Evolutionary conservation across 768 basidiomycete genomes (phyloP).

Genomic region (Boletales sp.): DNA sequence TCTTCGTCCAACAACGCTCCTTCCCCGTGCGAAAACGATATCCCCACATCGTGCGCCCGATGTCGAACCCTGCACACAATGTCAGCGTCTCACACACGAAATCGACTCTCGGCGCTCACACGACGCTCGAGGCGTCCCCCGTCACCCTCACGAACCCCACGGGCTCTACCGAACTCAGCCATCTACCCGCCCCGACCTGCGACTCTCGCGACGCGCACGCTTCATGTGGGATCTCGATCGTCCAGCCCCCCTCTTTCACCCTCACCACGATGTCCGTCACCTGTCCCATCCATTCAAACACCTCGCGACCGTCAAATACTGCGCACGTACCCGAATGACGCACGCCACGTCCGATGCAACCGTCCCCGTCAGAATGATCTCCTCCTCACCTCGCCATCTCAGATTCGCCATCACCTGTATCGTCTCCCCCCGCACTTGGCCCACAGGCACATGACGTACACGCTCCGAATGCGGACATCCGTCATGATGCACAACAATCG

Average conservation of each 20-base stretch:
- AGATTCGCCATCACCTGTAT: conserved; percentile 40
- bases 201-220: conserved; percentile 38
- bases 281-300: conserved; percentile 11
- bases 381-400: conserved; percentile 53
- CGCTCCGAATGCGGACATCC: conserved; percentile 10
- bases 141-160: conserved; percentile 50
- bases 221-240: conserved; percentile 56
- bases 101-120: conserved; percentile 35
- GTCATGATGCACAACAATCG: conserved; percentile 51
- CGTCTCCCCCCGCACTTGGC: conserved; percentile 43
- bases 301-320: neutral
- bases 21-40: conserved; percentile 54
- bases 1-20: conserved; percentile 82
- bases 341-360: conserved; percentile 49
- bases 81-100: neutral
- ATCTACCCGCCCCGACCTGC: conserved; percentile 34
- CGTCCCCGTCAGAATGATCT: conserved; percentile 59
- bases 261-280: conserved; percentile 48
- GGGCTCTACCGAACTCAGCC: conserved; percentile 59
- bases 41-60: conserved; percentile 53
- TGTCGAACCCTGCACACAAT: conserved; percentile 50
- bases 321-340: conserved; percentile 48
- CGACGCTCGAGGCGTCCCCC: conserved; percentile 43
- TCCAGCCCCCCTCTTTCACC: conserved; percentile 65
- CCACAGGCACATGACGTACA: conserved; percentile 33